Evolutionary conservation across 2,329 filamentous ascomycete genomes (phyloP).

Genomic region (Aureobasidium sp.): DNA sequence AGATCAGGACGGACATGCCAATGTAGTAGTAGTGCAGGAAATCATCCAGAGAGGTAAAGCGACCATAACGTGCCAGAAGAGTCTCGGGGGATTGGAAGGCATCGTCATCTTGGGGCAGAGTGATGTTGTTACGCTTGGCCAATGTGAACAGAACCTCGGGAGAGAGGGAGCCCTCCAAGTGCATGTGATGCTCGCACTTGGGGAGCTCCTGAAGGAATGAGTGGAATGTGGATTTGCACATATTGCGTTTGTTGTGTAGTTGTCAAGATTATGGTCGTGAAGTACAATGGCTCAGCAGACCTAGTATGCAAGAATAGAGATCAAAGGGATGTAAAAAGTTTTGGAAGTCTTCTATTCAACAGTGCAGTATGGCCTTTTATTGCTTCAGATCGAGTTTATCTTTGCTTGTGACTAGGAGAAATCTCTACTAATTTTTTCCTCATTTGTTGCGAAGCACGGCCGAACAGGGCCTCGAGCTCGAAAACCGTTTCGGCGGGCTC

Average conservation of each 20-base stretch:
- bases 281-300: not conserved
- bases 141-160: constrained; percentile 63
- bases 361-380: not conserved
- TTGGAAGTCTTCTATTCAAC: not conserved
- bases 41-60: constrained; percentile 64
- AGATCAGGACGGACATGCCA: constrained; percentile 61
- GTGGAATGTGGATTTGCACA: constrained; percentile 47
- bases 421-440: constrained; percentile 2
- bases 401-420: not conserved
- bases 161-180: constrained; percentile 67
- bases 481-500: constrained; percentile 5
- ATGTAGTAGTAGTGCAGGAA: constrained; percentile 74
- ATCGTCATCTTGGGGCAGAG: constrained; percentile 47
- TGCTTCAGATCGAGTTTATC: not conserved
- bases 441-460: constrained; percentile 4
- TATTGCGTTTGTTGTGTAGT: constrained; percentile 8
- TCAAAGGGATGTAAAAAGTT: not conserved
- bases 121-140: constrained; percentile 56
- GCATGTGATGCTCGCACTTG: constrained; percentile 76
- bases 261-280: not conserved
- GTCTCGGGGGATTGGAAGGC: constrained; percentile 54
- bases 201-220: constrained; percentile 57
- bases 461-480: not conserved
- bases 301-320: not conserved
- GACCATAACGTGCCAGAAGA: constrained; percentile 55